Percentiles rank a stretch among this genome's conserved stretches.
Evolutionary conservation across 306 rosid species (phyloP).

Genomic region (Amphicarpaea edgeworthii): DNA sequence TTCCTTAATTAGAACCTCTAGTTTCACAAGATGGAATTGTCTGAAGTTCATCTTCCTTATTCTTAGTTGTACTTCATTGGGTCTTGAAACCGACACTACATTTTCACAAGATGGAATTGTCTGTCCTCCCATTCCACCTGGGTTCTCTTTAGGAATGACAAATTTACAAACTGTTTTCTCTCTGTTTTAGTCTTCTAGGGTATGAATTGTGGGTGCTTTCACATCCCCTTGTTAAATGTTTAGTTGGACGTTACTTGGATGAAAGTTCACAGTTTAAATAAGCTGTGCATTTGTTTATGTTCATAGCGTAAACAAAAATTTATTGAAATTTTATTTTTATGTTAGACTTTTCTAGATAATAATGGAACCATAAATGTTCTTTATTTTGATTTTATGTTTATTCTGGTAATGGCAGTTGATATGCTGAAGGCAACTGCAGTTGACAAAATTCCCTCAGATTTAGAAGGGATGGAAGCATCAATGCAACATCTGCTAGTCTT

Average conservation of each 20-base stretch:
- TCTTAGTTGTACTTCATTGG: neutral
- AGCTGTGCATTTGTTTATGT: too few relatives aligned
- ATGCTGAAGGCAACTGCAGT: slow-evolving; percentile 75
- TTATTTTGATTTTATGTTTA: slow-evolving; percentile 23
- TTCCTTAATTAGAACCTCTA: neutral
- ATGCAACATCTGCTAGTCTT: slow-evolving; percentile 85
- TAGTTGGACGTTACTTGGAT: too few relatives aligned
- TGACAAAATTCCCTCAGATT: slow-evolving; percentile 92
- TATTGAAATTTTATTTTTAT: too few relatives aligned
- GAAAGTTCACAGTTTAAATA: too few relatives aligned
- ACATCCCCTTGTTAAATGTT: too few relatives aligned
- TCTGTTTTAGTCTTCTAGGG: too few relatives aligned
- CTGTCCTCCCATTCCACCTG: neutral
- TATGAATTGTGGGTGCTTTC: too few relatives aligned
- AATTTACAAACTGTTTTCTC: neutral
- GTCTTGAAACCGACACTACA: neutral
- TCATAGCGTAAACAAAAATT: too few relatives aligned
- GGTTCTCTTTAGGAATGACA: slow-evolving; percentile 2
- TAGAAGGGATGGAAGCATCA: slow-evolving; percentile 98
- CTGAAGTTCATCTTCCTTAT: neutral
- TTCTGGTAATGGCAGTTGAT: slow-evolving; percentile 65
- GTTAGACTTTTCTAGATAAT: too few relatives aligned
- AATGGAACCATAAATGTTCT: neutral
- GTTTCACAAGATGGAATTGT: neutral
- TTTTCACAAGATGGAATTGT: neutral